Percentiles rank a stretch among this genome's conserved stretches.
Evolutionary conservation across 2,329 filamentous ascomycete genomes (phyloP).

Genomic region (Purpureocillium takamizusanense): DNA sequence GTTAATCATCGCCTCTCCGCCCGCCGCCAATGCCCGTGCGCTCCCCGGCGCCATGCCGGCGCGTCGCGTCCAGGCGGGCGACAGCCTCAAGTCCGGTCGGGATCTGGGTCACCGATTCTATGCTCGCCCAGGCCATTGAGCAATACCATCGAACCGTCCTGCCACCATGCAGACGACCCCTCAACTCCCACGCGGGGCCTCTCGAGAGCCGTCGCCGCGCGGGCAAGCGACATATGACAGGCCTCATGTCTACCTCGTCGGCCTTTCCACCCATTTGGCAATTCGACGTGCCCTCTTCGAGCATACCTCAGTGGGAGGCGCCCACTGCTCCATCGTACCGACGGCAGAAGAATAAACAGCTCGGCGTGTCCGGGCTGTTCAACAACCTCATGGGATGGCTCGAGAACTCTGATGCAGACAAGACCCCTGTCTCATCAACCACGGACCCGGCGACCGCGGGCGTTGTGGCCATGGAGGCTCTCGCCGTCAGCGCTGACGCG

Average conservation of each 20-base stretch:
- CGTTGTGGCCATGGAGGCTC: constrained; percentile 4
- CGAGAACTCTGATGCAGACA: constrained; percentile 13
- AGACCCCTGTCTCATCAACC: constrained; percentile 7
- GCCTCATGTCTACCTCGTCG: constrained; percentile 30
- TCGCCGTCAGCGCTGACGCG: background rate
- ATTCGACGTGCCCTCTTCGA: constrained; percentile 33
- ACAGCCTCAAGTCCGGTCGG: constrained; percentile 11
- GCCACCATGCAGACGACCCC: constrained; percentile 12
- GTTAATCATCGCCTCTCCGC: background rate
- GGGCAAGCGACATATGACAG: constrained; percentile 45
- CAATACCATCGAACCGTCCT: constrained; percentile 15
- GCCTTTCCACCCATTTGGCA: constrained; percentile 35
- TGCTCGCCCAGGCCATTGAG: constrained; percentile 23
- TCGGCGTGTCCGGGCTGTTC: constrained; percentile 11
- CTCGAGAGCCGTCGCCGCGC: constrained; percentile 45
- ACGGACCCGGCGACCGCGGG: background rate
- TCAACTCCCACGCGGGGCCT: constrained; percentile 40
- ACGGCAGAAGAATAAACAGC: constrained; percentile 11
- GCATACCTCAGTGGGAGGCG: constrained; percentile 43
- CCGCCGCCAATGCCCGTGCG: constrained; percentile 19
- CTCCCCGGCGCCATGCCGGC: constrained; percentile 16
- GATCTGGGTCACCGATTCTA: constrained; percentile 22
- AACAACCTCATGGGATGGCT: constrained; percentile 20
- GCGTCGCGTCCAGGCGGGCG: constrained; percentile 10
- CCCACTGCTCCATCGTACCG: constrained; percentile 26